Base-by-base conservation (phyloP, 2,329 filamentous ascomycete genomes). In the Tolypocladium paradoxum region DNA sequence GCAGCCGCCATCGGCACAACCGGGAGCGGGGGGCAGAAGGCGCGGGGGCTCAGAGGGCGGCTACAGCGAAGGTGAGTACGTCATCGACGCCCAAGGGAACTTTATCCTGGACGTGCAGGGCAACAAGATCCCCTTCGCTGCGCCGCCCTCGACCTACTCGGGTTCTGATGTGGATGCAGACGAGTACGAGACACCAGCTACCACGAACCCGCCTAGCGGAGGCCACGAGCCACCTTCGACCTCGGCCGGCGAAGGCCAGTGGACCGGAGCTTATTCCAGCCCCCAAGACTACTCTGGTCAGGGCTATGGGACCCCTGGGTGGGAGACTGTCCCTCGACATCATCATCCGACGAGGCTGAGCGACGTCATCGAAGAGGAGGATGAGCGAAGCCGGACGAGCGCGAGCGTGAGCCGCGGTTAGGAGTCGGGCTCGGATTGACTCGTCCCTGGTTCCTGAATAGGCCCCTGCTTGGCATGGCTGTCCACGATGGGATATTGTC, bases 311-410 rank as follows among this genome's bases (percentile, higher is more conserved):
- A 79, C 81, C 1, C 77, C 83, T 2, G 84, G 81, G 18, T 95
- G 89, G 88, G 88, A 93, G 57, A 72, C 73, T n/a, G 74, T 89
- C 57, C 84, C 85, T 27, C 79, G 84, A 53, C 90, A 95, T 68
- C 88, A 93, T 60, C 90, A 96, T 69, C 90, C 90, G 0, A 95
- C 90, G 9, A 76, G 91, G 53, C 74, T 96, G 57, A 95, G 90
- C 67, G 90, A 95, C 69, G 90, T 96, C 31, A 78, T 93, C 33
- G 87, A 90, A 64, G 90, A 90, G 64, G 86, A 95, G 58, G 88
- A 93, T 60, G 89, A 95, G 69, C 77, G 83, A 50, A 88, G 87
- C 65, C 81, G 87, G 24, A 88, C 86, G 16, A 88, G 86, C 60
- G 83, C 83, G 12, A 85, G 83, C 65, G 79, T 76, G 58, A 83